Evolutionary conservation across 495 filamentous ascomycete genomes (phyloP), one percentile per base, ranked within the genome.

Genomic region (Aspergillus wentii): DNA sequence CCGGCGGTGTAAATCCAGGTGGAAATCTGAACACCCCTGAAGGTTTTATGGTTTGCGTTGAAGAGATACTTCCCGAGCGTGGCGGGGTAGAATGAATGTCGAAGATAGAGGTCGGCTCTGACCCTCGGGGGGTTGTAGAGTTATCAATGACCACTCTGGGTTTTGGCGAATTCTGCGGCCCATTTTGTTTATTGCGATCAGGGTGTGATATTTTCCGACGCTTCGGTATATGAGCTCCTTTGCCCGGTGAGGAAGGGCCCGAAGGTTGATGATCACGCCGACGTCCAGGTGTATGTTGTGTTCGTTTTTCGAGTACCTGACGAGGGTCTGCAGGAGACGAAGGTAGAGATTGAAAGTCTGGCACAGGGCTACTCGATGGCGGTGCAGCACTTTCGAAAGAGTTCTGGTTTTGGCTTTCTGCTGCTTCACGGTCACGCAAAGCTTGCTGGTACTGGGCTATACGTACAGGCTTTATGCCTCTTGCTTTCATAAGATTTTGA

Each of bases 401-500:
- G 14, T 50, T 75, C 34, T 79, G 75, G 27, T 74, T 76, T 13
- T 79, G 74, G 30, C 75, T 71, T 31, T 77, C 69, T 30, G 74
- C 72, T 0, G 64, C 63, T 30, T 72, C 52, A 33, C 38, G 4
- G 2, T 30, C 36, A 13, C 34, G 30, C 17, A 22, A 31, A 28
- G 28, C 35, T 33, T 38, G 33, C 48, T 33, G 42, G 4, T 46
- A 22, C 27, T 48, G 48, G 18, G 62, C 56, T 22, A 85, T 56
- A 32, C 69, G 74, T 22, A 87, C 59, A 1, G 83, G 82, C 40
- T 73, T 76, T 6, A 87, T 41, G 0, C 83, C 83, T 28, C 79
- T 62, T 5, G 74, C 74, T 37, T 72, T 78, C 54, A 86, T 71
- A 7, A 69, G 64, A 6, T 52, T 71, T 15, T 70, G 66, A 51